Conservation (phyloP, 2,329 filamentous ascomycete species). For the Trichoderma koningiopsis region DNA sequence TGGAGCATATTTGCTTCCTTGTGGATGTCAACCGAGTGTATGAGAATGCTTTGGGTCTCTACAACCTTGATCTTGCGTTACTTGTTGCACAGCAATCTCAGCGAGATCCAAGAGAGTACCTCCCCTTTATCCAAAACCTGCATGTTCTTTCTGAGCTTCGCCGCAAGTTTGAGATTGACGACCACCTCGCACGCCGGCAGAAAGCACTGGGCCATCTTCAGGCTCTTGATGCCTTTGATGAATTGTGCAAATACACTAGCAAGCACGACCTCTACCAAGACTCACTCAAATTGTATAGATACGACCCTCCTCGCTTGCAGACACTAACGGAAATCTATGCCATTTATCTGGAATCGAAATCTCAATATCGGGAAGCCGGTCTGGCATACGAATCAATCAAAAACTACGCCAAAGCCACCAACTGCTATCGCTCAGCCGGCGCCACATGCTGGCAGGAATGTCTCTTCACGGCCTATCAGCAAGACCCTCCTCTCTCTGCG, state of each 20-base stretch:
- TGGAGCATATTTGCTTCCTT: slow-evolving; percentile 97
- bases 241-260: slow-evolving; percentile 74
- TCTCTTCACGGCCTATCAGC: slow-evolving; percentile 74
- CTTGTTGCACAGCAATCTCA: slow-evolving; percentile 95
- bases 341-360: slow-evolving; percentile 71
- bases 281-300: slow-evolving; percentile 80
- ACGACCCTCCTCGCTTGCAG: slow-evolving; percentile 67
- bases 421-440: slow-evolving; percentile 81
- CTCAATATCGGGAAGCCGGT: slow-evolving; percentile 81
- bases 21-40: slow-evolving; percentile 92
- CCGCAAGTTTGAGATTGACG: slow-evolving; percentile 82
- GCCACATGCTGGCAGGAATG: slow-evolving; percentile 84
- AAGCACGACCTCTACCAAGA: slow-evolving; percentile 79
- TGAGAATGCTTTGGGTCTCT: slow-evolving; percentile 85
- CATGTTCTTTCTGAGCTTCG: slow-evolving; percentile 72
- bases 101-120: slow-evolving; percentile 90
- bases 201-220: slow-evolving; percentile 82
- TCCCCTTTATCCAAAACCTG: slow-evolving; percentile 88
- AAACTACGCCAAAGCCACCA: slow-evolving; percentile 73
- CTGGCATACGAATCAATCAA: slow-evolving; percentile 86
- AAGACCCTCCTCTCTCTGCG: slow-evolving; percentile 59
- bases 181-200: slow-evolving; percentile 73
- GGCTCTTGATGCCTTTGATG: slow-evolving; percentile 71
- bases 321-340: slow-evolving; percentile 79
- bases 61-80: slow-evolving; percentile 86